A percentile compares a stretch with the other conserved stretches of the same genome.
Conservation (phyloP, 495 filamentous ascomycete genomes). For the Penicillium longicatenatum region DNA sequence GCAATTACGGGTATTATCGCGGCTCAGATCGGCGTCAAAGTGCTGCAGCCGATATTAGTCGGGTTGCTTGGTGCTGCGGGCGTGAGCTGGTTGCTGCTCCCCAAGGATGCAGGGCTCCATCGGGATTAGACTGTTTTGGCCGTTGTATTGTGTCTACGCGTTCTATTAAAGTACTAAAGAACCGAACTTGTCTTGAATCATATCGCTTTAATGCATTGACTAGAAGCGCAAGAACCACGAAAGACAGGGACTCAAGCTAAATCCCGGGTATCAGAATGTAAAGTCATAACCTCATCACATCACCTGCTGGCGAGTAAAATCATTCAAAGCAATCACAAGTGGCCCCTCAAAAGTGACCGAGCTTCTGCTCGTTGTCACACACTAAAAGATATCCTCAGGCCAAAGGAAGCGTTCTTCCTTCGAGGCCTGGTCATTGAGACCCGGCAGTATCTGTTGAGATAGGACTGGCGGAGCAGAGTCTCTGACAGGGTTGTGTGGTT, state of each 20-base stretch:
- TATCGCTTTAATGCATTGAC: not conserved
- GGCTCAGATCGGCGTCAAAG: conserved; percentile 27
- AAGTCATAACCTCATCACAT: conserved; percentile 27
- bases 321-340: not conserved
- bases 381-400: conserved; percentile 38
- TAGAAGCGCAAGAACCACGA: not conserved
- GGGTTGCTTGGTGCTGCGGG: conserved; percentile 32
- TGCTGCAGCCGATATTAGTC: conserved; percentile 35
- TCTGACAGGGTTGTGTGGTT: conserved; percentile 17
- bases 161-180: too few species aligned
- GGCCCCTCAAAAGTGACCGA: not conserved
- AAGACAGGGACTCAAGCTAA: not conserved
- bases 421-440: conserved; percentile 7
- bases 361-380: not conserved
- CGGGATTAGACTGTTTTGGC: conserved; percentile 7
- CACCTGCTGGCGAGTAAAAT: conserved; percentile 15
- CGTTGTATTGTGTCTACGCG: too few species aligned
- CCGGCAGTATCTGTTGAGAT: conserved; percentile 8
- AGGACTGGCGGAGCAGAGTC: conserved; percentile 7
- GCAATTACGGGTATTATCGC: conserved; percentile 34
- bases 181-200: not conserved
- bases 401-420: conserved; percentile 41
- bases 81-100: conserved; percentile 36
- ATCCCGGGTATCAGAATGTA: conserved; percentile 6
- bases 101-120: conserved; percentile 33